Evolutionary conservation across 1,284 basidiomycete genomes (phyloP), one percentile per base, ranked within the genome.

Genomic region (Fomes fomentarius): DNA sequence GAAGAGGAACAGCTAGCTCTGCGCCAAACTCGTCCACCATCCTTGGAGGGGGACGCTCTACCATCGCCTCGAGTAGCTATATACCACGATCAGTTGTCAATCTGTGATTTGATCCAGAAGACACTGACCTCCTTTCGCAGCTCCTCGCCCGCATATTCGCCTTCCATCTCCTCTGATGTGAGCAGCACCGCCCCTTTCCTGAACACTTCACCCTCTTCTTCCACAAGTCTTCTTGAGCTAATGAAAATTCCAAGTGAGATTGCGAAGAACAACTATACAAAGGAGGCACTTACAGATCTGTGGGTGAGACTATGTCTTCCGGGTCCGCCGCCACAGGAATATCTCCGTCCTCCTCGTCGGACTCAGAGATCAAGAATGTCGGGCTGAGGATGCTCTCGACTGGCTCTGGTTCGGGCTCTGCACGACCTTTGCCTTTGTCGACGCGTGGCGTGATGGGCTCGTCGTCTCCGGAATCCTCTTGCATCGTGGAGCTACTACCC

Each of bases 171-270:
- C 58, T 89, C 91, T 4, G 88, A 86, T 0, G 89, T 87, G 10
- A 96, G 76, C 11, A 93, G 77, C 1, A 85, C 86, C 1, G 80
- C 81, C 0, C 94, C 94, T 68, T 94, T 94, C 46, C 94, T 78
- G 75, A 98, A 98, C 28, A 97, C 88, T 71, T 97, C 94, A 1
- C 91, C 93, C 65, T 94, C 93, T 65, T 94, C 93, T 61, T 86
- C 89, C 0, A 94, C 88, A 87, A 90, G 91, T 49, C 77, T 85
- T 61, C 82, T 79, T 35, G 87, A 91, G 49, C 89, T 89, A 33
- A 6, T 5, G 14, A 11, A 38, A 19, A n/a, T 9, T n/a, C 21
- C 15, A 38, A 14, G 3, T 11, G n/a, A 3, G 24, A 50, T 0
- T 48, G 47, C n/a, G 45, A 31, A 15, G 28, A 6, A 31, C 15